Percentiles rank a stretch among this genome's conserved stretches.
phyloP scores from a whole-genome alignment of 352 stramenopile genomes.

The Aphanomyces stellatus region DNA sequence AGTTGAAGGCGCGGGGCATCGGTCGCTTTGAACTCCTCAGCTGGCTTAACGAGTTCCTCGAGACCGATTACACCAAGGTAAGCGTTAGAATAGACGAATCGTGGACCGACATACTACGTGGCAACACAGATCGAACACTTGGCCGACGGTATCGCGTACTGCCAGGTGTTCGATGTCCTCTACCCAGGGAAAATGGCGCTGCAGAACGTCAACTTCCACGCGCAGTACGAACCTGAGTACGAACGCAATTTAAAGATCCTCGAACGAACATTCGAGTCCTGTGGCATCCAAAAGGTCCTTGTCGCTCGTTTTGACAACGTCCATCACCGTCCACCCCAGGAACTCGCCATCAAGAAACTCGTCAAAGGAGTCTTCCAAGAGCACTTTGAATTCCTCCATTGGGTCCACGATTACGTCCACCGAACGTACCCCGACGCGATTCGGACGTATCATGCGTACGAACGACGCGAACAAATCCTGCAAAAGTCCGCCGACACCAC shows the following conservation, averaged over 20 bases:
- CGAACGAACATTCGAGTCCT: slow-evolving; percentile 42
- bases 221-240: slow-evolving; percentile 37
- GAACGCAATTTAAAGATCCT: slow-evolving; percentile 61
- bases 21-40: slow-evolving; percentile 64
- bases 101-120: neutral
- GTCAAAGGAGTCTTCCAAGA: slow-evolving; percentile 65
- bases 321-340: slow-evolving; percentile 25
- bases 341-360: slow-evolving; percentile 58
- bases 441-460: slow-evolving; percentile 45
- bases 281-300: slow-evolving; percentile 50
- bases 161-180: slow-evolving; percentile 59
- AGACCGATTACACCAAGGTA: slow-evolving; percentile 77
- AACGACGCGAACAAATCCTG: slow-evolving; percentile 41
- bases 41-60: slow-evolving; percentile 73
- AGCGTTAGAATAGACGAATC: neutral
- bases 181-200: slow-evolving; percentile 59
- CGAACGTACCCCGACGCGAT: slow-evolving; percentile 52
- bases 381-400: slow-evolving; percentile 77
- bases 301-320: neutral
- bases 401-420: slow-evolving; percentile 73
- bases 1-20: slow-evolving; percentile 66
- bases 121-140: slow-evolving; percentile 53
- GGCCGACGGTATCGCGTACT: slow-evolving; percentile 72
- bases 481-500: slow-evolving; percentile 15
- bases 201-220: slow-evolving; percentile 50